These are phyloP conservation scores for Ceratocystis papillata DNA, from an alignment of 2,329 filamentous ascomycete genomes.

Conservation along the genomic window DNA sequence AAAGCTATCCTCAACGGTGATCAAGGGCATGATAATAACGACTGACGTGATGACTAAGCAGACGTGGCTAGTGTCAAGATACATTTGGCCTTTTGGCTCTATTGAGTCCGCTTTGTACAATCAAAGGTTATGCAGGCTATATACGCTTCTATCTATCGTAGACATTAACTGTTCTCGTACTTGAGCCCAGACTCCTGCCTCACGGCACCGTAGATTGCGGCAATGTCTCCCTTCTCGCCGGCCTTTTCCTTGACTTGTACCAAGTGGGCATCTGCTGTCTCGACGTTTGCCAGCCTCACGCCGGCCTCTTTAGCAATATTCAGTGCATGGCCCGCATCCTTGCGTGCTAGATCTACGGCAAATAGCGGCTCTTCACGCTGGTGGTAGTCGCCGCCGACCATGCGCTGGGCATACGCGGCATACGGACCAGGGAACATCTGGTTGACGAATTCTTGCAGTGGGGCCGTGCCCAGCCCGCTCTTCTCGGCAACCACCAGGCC, in stretches of 20 bases:
- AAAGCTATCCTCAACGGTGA: slow-evolving; percentile 12
- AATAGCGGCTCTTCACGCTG: slow-evolving; percentile 70
- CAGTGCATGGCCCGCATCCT: slow-evolving; percentile 68
- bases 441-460: slow-evolving; percentile 61
- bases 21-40: neutral
- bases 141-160: neutral
- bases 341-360: slow-evolving; percentile 67
- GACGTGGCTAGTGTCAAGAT: neutral
- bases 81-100: slow-evolving; percentile 11
- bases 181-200: slow-evolving; percentile 62
- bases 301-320: slow-evolving; percentile 54
- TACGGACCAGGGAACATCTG: slow-evolving; percentile 66
- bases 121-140: no score
- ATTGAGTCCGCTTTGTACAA: neutral
- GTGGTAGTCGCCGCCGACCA: slow-evolving; percentile 67
- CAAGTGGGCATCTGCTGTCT: slow-evolving; percentile 59
- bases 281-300: slow-evolving; percentile 50
- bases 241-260: slow-evolving; percentile 54
- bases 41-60: slow-evolving; percentile 21
- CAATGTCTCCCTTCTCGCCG: slow-evolving; percentile 65
- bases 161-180: slow-evolving; percentile 48
- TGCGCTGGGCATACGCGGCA: slow-evolving; percentile 60
- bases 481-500: slow-evolving; percentile 72
- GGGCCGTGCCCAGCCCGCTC: slow-evolving; percentile 58
- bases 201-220: slow-evolving; percentile 70